Percentiles rank a stretch among this genome's conserved stretches.
Conservation (phyloP, 371 early-diverging fungal genomes). For the Lichtheimia ramosa region DNA sequence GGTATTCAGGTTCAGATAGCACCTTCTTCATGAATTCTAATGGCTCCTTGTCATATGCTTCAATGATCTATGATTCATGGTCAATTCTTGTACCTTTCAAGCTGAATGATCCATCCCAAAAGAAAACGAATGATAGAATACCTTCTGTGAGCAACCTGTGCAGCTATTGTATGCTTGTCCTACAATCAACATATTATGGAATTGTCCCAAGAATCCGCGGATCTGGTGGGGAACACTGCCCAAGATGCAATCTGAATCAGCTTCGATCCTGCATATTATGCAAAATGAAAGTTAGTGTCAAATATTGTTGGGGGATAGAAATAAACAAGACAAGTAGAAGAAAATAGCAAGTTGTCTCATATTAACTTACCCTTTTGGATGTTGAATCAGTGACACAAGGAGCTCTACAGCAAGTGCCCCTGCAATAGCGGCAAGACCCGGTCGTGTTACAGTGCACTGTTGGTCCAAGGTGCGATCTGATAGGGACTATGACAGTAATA, state of each 20-base stretch:
- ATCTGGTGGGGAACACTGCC: conserved; percentile 92
- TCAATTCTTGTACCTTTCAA: not conserved
- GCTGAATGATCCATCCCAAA: too few relatives aligned
- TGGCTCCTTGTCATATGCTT: conserved; percentile 64
- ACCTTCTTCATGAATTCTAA: conserved; percentile 73
- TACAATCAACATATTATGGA: conserved; percentile 79
- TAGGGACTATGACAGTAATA: conserved; percentile 63
- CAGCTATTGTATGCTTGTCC: conserved; percentile 88
- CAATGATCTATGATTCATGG: conserved; percentile 40
- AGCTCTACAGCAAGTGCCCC: conserved; percentile 88
- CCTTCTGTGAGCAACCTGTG: conserved; percentile 85
- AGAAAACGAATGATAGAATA: conserved; percentile 12
- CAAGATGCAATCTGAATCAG: conserved; percentile 32
- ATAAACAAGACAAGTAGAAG: not conserved
- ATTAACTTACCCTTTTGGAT: conserved; percentile 68
- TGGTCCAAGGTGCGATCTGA: conserved; percentile 93
- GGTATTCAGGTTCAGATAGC: conserved; percentile 67
- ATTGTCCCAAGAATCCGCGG: conserved; percentile 86
- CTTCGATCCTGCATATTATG: conserved; percentile 39
- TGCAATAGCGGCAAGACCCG: conserved; percentile 90
- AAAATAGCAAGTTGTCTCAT: not conserved
- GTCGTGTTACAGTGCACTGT: conserved; percentile 96
- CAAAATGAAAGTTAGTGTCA: conserved; percentile 5
- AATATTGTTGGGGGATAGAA: not conserved
- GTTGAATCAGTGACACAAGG: conserved; percentile 84